Percentiles rank a stretch among this genome's conserved stretches.
phyloP scores from a whole-genome alignment of 179 eudicot species.

The Beta lomatogona region DNA sequence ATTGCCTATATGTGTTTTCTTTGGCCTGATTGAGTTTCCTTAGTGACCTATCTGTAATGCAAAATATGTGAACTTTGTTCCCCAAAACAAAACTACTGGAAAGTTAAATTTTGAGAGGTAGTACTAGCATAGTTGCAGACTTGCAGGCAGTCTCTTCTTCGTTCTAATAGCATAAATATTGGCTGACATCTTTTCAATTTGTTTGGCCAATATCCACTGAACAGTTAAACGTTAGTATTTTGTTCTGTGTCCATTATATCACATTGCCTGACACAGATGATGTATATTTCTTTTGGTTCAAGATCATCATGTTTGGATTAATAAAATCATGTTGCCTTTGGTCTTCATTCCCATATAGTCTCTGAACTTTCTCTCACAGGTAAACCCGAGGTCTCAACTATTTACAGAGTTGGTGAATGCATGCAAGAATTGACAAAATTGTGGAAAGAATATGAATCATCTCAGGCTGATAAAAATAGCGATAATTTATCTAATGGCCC shows the following conservation, averaged over 20 bases:
- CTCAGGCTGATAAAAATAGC: conserved; percentile 53
- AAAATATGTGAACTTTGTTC: background rate
- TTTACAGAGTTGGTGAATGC: conserved; percentile 88
- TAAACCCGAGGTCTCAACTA: conserved; percentile 64
- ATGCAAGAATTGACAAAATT: conserved; percentile 83
- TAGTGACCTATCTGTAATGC: background rate
- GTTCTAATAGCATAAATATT: background rate
- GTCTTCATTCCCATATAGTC: background rate
- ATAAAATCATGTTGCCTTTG: background rate
- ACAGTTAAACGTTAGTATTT: background rate
- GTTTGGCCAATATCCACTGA: background rate
- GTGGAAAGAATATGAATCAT: conserved; percentile 80
- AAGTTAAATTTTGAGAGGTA: background rate
- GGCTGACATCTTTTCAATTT: background rate
- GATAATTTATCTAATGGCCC: conserved; percentile 65
- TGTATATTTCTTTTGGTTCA: no score
- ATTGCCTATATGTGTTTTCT: background rate
- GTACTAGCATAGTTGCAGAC: background rate
- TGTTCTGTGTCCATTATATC: no score
- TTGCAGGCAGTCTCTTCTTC: background rate
- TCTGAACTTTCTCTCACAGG: conserved; percentile 47
- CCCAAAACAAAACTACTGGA: background rate
- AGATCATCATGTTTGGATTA: background rate
- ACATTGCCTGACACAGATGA: no score
- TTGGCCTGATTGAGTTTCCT: background rate